A percentile compares a stretch with the other conserved stretches of the same genome.
phyloP scores from a whole-genome alignment of 768 basidiomycete species.

The Solioccasus polychromus region DNA sequence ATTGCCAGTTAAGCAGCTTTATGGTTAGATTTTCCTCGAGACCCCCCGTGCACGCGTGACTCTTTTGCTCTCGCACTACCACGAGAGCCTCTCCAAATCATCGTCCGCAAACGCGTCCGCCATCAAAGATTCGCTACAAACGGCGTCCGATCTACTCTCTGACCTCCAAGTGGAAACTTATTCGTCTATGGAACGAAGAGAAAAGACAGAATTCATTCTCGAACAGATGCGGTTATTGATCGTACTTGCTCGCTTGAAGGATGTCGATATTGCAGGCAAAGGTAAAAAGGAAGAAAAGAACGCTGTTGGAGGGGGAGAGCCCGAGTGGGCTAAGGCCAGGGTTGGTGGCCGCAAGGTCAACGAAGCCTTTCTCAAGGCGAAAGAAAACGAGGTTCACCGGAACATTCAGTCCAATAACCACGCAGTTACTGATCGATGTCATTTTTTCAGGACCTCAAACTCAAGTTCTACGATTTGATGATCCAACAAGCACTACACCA shows the following conservation, averaged over 20 bases:
- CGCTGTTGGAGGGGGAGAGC: slow-evolving; percentile 65
- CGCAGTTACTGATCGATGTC: background rate
- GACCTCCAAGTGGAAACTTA: slow-evolving; percentile 99
- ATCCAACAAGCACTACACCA: slow-evolving; percentile 89
- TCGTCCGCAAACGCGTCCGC: slow-evolving; percentile 38
- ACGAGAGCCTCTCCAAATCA: slow-evolving; percentile 63
- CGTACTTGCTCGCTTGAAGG: slow-evolving; percentile 72
- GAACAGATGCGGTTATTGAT: slow-evolving; percentile 95
- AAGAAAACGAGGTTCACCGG: slow-evolving; percentile 76
- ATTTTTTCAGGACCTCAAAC: slow-evolving; percentile 78
- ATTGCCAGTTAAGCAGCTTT: slow-evolving; percentile 1
- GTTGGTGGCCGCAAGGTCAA: slow-evolving; percentile 94
- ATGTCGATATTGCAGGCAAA: slow-evolving; percentile 56
- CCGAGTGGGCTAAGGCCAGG: slow-evolving; percentile 90
- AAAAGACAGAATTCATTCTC: slow-evolving; percentile 97
- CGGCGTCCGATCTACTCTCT: slow-evolving; percentile 86
- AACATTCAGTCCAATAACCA: background rate
- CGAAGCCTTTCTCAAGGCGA: slow-evolving; percentile 85
- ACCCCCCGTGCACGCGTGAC: slow-evolving; percentile 95
- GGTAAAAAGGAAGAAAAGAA: slow-evolving; percentile 53
- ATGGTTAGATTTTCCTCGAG: slow-evolving; percentile 90
- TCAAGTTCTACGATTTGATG: slow-evolving; percentile 96
- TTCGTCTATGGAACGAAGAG: slow-evolving; percentile 95
- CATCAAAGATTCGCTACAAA: slow-evolving; percentile 69
- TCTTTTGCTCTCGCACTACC: slow-evolving; percentile 77